These are phyloP conservation scores for Priceomyces medius DNA, from an alignment of 805 yeast species.

Conservation along the genomic window DNA sequence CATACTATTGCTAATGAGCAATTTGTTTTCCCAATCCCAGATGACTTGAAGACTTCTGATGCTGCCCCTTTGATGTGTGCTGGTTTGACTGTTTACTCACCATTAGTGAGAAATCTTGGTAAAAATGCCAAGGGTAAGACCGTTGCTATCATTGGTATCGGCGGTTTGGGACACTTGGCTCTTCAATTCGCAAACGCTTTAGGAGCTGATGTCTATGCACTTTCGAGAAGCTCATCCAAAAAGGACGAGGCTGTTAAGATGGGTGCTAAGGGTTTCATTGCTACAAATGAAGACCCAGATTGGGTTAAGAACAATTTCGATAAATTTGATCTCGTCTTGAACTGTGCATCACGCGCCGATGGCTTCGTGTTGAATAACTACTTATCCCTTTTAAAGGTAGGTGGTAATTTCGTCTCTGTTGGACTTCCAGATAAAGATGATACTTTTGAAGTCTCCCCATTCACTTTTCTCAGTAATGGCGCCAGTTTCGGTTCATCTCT, in stretches of 20 bases:
- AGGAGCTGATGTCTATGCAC: slow-evolving; percentile 62
- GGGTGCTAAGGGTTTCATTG: slow-evolving; percentile 56
- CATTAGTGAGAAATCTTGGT: slow-evolving; percentile 45
- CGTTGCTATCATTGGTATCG: slow-evolving; percentile 63
- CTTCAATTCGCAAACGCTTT: slow-evolving; percentile 57
- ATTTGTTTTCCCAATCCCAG: slow-evolving; percentile 51
- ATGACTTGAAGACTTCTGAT: slow-evolving; percentile 34
- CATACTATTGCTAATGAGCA: slow-evolving; percentile 44
- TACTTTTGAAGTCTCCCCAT: slow-evolving; percentile 22
- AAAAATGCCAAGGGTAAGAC: slow-evolving; percentile 29
- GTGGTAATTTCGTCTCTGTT: slow-evolving; percentile 26
- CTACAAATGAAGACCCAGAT: slow-evolving; percentile 40
- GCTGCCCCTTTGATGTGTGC: slow-evolving; percentile 60
- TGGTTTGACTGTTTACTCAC: slow-evolving; percentile 55
- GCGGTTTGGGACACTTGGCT: slow-evolving; percentile 70
- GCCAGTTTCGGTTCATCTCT: slow-evolving; percentile 29
- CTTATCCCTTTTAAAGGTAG: slow-evolving; percentile 32
- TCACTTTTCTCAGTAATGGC: slow-evolving; percentile 28
- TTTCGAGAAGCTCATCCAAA: slow-evolving; percentile 52
- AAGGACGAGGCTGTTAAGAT: slow-evolving; percentile 50
- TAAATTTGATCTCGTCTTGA: slow-evolving; percentile 51
- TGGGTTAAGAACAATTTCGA: slow-evolving; percentile 24
- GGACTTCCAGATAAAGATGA: slow-evolving; percentile 26
- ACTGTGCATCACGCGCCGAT: slow-evolving; percentile 52
- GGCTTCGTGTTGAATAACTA: slow-evolving; percentile 53